These are phyloP conservation scores for Novymonas esmeraldas DNA, from an alignment of 208 protist species.

Conservation along the genomic window DNA sequence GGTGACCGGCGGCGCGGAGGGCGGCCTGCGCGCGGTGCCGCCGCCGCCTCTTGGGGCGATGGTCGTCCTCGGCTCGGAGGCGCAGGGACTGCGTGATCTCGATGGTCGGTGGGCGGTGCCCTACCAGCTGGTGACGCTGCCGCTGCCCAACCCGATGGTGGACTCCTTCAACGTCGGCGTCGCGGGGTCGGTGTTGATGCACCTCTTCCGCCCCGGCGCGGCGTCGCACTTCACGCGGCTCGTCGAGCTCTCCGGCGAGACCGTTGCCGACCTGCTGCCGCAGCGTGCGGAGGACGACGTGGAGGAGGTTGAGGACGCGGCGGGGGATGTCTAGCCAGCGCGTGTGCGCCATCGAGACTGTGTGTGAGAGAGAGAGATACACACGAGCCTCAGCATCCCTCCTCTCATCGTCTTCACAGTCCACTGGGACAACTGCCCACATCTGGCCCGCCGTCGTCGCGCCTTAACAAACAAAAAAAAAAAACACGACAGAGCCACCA, in stretches of 20 bases:
- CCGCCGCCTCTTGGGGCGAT: constrained; percentile 51
- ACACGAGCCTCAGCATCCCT: no score
- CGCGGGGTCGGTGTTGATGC: constrained; percentile 73
- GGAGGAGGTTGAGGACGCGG: background rate
- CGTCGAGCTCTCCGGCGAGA: constrained; percentile 13
- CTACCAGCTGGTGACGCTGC: constrained; percentile 64
- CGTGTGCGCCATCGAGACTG: no score
- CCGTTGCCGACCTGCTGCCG: constrained; percentile 13
- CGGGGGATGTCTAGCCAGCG: no score
- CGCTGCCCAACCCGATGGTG: constrained; percentile 67
- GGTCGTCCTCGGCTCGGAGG: constrained; percentile 82
- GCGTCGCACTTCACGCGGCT: constrained; percentile 47
- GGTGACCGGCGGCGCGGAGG: background rate
- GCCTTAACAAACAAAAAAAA: no score
- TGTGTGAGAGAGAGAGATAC: no score
- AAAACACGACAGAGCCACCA: no score
- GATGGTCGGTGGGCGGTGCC: constrained; percentile 63
- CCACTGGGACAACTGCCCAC: no score
- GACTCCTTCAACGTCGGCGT: constrained; percentile 86
- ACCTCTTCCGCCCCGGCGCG: constrained; percentile 66
- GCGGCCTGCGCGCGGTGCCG: constrained; percentile 3
- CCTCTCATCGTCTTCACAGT: no score
- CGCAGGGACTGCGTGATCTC: constrained; percentile 57
- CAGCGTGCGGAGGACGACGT: background rate
- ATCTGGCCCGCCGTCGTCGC: no score